Percentiles rank a stretch among this genome's conserved stretches.
Evolutionary conservation across 441 rosid genomes (phyloP).

Genomic region (Macaranga tanarius): DNA sequence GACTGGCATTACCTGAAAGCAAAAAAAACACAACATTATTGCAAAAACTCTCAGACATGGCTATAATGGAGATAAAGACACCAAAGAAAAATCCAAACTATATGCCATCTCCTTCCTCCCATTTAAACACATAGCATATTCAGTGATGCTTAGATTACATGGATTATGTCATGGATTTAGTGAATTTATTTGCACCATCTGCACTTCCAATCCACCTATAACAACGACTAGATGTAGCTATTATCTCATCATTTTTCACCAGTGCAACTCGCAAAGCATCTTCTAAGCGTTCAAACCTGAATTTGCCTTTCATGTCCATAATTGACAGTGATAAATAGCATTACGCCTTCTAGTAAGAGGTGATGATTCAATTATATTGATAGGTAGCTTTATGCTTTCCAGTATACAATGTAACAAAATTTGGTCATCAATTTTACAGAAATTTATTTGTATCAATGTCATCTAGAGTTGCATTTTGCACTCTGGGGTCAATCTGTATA

Average conservation of each 20-base stretch:
- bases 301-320: neutral
- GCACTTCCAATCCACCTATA: neutral
- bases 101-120: constrained; percentile 2
- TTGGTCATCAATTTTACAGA: neutral
- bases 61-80: neutral
- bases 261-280: neutral
- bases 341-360: no score
- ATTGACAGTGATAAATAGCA: no score
- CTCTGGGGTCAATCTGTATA: neutral
- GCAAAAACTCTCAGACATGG: constrained; percentile 5
- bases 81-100: neutral
- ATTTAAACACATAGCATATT: neutral
- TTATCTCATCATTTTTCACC: neutral
- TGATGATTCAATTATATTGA: no score
- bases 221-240: neutral
- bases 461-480: neutral
- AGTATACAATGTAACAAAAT: neutral
- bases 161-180: neutral
- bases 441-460: neutral
- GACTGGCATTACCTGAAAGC: constrained; percentile 67
- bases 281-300: neutral
- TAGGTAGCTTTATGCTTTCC: neutral
- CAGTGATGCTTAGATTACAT: neutral
- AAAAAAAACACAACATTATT: constrained; percentile 15
- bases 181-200: neutral